These are phyloP conservation scores for Rutstroemia sp. DNA, from an alignment of 2,329 filamentous ascomycete species.

Conservation along the genomic window DNA sequence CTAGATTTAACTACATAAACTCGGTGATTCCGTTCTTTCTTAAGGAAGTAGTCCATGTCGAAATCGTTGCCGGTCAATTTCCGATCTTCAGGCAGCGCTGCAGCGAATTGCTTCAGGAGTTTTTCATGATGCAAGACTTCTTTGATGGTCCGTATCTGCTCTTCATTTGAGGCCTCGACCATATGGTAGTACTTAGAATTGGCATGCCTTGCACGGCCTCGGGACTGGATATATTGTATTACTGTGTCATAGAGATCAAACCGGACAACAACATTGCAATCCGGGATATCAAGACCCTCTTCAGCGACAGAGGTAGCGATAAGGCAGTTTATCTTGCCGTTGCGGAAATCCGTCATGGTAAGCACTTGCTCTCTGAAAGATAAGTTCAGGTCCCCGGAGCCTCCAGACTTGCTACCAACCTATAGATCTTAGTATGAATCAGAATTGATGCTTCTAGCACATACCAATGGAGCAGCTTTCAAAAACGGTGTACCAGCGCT, in stretches of 20 bases:
- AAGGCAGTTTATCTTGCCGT: constrained; percentile 53
- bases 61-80: constrained; percentile 54
- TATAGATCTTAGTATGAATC: constrained; percentile 7
- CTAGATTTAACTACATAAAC: constrained; percentile 54
- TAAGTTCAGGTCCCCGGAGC: constrained; percentile 45
- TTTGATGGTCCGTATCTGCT: constrained; percentile 48
- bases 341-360: constrained; percentile 58
- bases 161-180: constrained; percentile 62
- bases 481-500: constrained; percentile 51
- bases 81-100: constrained; percentile 65
- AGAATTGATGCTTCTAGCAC: constrained; percentile 13
- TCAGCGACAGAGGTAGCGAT: constrained; percentile 62
- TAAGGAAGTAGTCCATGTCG: constrained; percentile 47
- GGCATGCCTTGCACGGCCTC: constrained; percentile 72
- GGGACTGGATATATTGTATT: constrained; percentile 92
- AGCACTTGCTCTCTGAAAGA: constrained; percentile 69
- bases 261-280: constrained; percentile 60
- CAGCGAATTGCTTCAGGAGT: constrained; percentile 69
- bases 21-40: constrained; percentile 34
- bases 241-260: constrained; percentile 87
- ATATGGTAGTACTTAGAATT: constrained; percentile 81
- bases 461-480: constrained; percentile 54
- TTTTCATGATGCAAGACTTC: constrained; percentile 55
- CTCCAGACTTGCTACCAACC: constrained; percentile 43
- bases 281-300: constrained; percentile 60